A percentile compares a stretch with the other conserved stretches of the same genome.
Evolutionary conservation across 805 yeast genomes (phyloP).

Genomic region (Yarrowia bubula): DNA sequence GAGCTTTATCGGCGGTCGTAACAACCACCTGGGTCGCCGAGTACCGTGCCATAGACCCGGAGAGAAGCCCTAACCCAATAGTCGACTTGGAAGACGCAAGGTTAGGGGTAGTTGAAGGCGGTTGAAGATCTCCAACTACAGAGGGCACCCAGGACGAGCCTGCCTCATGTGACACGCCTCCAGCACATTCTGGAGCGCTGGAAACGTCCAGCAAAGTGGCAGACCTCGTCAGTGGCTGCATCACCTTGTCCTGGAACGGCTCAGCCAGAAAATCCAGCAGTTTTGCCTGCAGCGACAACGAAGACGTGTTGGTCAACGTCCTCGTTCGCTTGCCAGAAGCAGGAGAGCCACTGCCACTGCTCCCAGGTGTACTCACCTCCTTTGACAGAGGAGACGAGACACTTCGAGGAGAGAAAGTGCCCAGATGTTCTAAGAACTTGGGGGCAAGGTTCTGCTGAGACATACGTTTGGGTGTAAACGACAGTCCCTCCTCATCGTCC

Average conservation of each 20-base stretch:
- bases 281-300: conserved; percentile 29
- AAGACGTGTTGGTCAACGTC: conserved; percentile 1
- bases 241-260: conserved; percentile 35
- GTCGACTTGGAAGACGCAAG: conserved; percentile 53
- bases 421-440: not conserved
- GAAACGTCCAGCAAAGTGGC: conserved; percentile 19
- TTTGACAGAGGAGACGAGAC: not conserved
- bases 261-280: conserved; percentile 36
- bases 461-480: conserved; percentile 20
- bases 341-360: not conserved
- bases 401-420: not conserved
- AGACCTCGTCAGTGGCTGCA: conserved; percentile 5
- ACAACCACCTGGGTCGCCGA: conserved; percentile 72
- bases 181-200: not conserved
- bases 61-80: conserved; percentile 37
- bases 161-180: not conserved
- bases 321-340: not conserved
- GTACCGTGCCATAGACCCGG: conserved; percentile 38
- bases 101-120: conserved; percentile 37
- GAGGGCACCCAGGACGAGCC: not conserved
- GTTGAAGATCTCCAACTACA: not conserved
- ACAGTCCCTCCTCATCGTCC: conserved; percentile 19
- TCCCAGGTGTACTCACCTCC: not conserved
- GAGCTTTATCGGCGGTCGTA: conserved; percentile 68
- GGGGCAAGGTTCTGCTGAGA: conserved; percentile 6